Evolutionary conservation across 441 rosid species (phyloP).

Genomic region (Bruguiera hainesii): DNA sequence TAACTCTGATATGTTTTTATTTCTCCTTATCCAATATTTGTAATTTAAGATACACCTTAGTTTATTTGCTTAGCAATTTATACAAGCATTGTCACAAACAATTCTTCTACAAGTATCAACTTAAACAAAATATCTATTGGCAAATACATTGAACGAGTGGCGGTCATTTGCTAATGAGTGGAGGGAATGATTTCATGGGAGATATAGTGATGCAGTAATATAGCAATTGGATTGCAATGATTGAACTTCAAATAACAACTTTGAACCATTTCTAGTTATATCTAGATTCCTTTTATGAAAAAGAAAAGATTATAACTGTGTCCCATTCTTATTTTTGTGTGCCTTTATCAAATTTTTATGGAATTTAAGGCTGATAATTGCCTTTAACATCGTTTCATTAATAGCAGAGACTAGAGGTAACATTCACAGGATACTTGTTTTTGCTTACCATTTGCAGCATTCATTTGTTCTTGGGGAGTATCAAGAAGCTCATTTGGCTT

Average conservation of each 20-base stretch:
- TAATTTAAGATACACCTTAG: too few relatives aligned
- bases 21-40: not conserved
- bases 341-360: not conserved
- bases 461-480: slow-evolving; percentile 63
- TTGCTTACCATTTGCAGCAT: slow-evolving; percentile 59
- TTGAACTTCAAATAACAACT: not conserved
- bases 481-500: slow-evolving; percentile 43
- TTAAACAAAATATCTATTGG: not conserved
- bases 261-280: not conserved
- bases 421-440: slow-evolving; percentile 3
- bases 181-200: not conserved
- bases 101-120: not conserved
- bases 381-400: not conserved
- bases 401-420: not conserved
- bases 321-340: not conserved
- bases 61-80: not conserved
- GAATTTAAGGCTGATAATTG: not conserved
- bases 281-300: not conserved
- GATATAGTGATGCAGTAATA: not conserved
- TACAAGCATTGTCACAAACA: not conserved
- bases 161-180: not conserved
- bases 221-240: not conserved
- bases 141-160: not conserved
- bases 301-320: not conserved
- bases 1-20: slow-evolving; percentile 24